Evolutionary conservation across 2,329 filamentous ascomycete genomes (phyloP), one percentile per base, ranked within the genome.

Genomic region (Alternaria rosae): DNA sequence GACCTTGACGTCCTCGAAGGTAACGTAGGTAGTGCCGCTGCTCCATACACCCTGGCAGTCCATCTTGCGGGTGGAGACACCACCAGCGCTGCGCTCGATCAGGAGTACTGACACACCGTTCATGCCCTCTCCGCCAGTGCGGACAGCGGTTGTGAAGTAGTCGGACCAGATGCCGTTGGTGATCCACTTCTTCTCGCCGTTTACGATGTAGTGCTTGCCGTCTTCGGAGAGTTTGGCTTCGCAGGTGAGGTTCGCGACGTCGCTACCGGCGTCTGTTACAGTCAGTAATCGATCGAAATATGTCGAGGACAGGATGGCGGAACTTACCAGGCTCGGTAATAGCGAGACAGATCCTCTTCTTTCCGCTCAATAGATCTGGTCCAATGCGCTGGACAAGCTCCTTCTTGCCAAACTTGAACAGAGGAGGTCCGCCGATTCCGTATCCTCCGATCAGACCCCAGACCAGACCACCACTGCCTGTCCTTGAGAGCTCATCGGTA

Each of bases 171-270:
- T 88, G 76, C 95, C 95, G 82, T 99, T 99, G 75, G 94, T 98
- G 81, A 98, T 98, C 94, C 95, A 98, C 84, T 99, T 99, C 91
- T 99, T 98, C 88, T 97, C 94, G 57, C 95, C 95, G 77, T 98
- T 99, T 82, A 99, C 95, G 71, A 98, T 98, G 82, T 96, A 99
- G 84, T 98, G 93, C 85, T 98, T 98, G 76, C 95, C 95, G 74
- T 99, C 95, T 72, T 95, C 92, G 66, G 88, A 92, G 60, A 98
- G 87, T 85, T 97, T 97, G 25, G 95, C 95, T 85, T 98, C 94
- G 80, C 94, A 98, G 13, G 90, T 95, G 70, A 99, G 80, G 82
- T 97, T 98, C 62, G 95, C 95, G 10, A 99, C 95, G 78, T 99
- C 95, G 69, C 89, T 93, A 45, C 95, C 95, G 12, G 94, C 95